phyloP scores from a whole-genome alignment of 768 basidiomycete genomes.

The Tricholoma bakamatsutake region DNA sequence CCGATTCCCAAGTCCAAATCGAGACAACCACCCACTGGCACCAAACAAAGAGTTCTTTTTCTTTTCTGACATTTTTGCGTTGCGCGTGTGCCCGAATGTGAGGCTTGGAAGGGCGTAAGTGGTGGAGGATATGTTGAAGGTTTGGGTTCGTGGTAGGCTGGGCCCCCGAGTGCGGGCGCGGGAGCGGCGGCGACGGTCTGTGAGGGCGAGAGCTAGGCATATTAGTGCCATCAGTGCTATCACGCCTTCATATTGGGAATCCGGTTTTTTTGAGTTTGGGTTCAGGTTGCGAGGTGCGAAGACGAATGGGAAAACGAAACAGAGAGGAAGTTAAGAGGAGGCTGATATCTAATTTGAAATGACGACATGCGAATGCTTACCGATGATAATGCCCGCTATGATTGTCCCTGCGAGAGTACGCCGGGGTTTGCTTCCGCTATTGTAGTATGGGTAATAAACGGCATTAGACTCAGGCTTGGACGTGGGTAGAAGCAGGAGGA shows the following conservation, averaged over 20 bases:
- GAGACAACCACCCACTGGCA: background rate
- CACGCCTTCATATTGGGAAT: background rate
- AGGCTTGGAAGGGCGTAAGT: background rate
- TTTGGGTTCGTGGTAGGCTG: background rate
- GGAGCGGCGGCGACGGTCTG: background rate
- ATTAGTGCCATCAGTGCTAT: background rate
- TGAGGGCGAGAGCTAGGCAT: background rate
- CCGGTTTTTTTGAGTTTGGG: background rate
- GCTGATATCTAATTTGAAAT: background rate
- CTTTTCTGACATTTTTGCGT: background rate
- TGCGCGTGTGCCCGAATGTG: background rate
- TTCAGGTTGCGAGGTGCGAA: background rate
- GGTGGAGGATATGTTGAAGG: background rate
- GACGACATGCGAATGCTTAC: background rate
- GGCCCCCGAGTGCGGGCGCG: background rate
- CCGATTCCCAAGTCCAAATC: background rate
- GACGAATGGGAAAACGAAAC: background rate
- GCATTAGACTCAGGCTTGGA: background rate
- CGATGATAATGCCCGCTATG: background rate
- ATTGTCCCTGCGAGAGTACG: background rate
- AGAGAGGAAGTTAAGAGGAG: background rate
- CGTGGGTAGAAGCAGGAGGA: background rate
- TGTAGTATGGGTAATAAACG: background rate
- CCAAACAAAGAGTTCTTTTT: background rate
- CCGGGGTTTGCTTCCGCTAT: background rate